Percentiles rank a stretch among this genome's conserved stretches.
Conservation (phyloP, 495 filamentous ascomycete species). For the Rostrohypoxylon terebratum region DNA sequence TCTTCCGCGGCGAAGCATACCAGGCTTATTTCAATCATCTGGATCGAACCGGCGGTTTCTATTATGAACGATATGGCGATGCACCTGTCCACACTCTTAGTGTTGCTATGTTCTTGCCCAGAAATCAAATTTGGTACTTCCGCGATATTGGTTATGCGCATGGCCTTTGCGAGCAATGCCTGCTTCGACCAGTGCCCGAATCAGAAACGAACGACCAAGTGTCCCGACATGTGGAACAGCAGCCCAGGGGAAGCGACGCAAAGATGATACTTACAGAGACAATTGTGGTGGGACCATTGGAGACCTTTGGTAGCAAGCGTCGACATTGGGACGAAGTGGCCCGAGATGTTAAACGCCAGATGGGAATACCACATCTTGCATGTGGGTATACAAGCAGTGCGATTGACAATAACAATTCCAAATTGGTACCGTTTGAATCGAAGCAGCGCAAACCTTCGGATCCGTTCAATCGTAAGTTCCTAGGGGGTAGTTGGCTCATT, state of each 20-base stretch:
- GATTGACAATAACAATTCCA: constrained; percentile 65
- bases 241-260: constrained; percentile 2
- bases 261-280: not conserved
- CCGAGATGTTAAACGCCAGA: constrained; percentile 42
- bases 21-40: constrained; percentile 69
- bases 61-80: constrained; percentile 73
- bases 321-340: constrained; percentile 47
- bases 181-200: constrained; percentile 31
- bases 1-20: constrained; percentile 68
- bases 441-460: constrained; percentile 64
- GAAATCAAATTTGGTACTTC: constrained; percentile 62
- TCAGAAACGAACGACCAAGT: constrained; percentile 13
- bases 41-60: constrained; percentile 69
- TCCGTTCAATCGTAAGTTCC: constrained; percentile 64
- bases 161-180: constrained; percentile 61
- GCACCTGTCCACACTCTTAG: constrained; percentile 71
- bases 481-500: constrained; percentile 61
- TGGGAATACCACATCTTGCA: constrained; percentile 47
- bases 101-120: constrained; percentile 63
- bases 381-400: constrained; percentile 62
- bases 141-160: constrained; percentile 67
- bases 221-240: constrained; percentile 16
- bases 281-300: constrained; percentile 5
- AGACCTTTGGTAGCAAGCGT: constrained; percentile 53
- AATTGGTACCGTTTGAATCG: constrained; percentile 63